Conservation (phyloP, 768 basidiomycete genomes). For the Tephrocybe sp. region DNA sequence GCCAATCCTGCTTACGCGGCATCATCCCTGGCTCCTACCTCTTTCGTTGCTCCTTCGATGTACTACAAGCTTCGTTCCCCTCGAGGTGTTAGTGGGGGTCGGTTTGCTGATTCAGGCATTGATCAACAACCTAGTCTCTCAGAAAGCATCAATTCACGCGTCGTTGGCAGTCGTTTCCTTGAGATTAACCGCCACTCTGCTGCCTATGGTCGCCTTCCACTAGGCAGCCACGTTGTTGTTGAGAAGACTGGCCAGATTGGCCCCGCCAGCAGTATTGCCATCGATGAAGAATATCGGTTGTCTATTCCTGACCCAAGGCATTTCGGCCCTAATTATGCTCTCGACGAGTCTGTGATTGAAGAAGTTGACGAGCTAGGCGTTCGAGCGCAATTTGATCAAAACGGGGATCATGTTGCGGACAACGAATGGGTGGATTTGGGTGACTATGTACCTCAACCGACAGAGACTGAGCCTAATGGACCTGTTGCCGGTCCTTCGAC, state of each 20-base stretch:
- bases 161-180: constrained; percentile 68
- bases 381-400: constrained; percentile 17
- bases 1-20: constrained; percentile 65
- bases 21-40: constrained; percentile 70
- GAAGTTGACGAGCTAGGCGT: constrained; percentile 39
- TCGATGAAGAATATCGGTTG: constrained; percentile 32
- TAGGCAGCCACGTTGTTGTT: constrained; percentile 55
- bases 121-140: constrained; percentile 45
- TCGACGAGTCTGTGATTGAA: constrained; percentile 28
- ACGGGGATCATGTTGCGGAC: constrained; percentile 25
- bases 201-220: constrained; percentile 54
- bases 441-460: constrained; percentile 39
- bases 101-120: constrained; percentile 44
- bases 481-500: constrained; percentile 35
- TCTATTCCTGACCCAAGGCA: constrained; percentile 52
- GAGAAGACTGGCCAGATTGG: constrained; percentile 51
- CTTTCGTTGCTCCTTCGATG: constrained; percentile 75
- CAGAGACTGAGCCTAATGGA: constrained; percentile 37
- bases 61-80: constrained; percentile 74
- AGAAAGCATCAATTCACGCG: constrained; percentile 59
- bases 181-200: constrained; percentile 65
- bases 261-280: constrained; percentile 26
- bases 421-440: constrained; percentile 64
- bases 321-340: constrained; percentile 54
- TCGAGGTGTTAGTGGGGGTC: constrained; percentile 57